phyloP scores from a whole-genome alignment of 2,329 filamentous ascomycete species.

The Fusarium begoniae region DNA sequence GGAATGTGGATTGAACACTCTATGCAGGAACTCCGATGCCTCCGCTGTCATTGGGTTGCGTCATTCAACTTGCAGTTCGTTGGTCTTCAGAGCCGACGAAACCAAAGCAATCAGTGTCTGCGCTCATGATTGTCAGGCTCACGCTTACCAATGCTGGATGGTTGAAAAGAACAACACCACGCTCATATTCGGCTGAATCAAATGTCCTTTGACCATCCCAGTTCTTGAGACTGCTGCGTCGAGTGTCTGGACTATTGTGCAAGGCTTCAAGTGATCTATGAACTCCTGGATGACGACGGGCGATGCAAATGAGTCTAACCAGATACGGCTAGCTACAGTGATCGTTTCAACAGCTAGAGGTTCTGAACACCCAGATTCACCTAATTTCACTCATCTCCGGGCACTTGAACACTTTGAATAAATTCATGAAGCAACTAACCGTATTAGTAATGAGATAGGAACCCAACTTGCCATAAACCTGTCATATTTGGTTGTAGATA shows the following conservation, averaged over 20 bases:
- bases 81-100: background rate
- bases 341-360: background rate
- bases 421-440: rapidly evolving
- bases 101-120: background rate
- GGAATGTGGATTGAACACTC: no score
- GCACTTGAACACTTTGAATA: background rate
- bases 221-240: background rate
- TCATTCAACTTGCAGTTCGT: background rate
- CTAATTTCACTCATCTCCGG: background rate
- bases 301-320: background rate
- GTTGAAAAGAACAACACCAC: background rate
- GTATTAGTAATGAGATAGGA: background rate
- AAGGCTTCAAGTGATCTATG: background rate
- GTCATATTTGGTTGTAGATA: no score
- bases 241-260: no score
- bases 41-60: background rate
- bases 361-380: background rate
- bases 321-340: background rate
- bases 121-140: background rate
- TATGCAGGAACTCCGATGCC: background rate
- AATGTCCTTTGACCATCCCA: background rate
- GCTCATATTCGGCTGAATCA: no score
- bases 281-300: rapidly evolving
- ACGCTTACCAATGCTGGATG: rapidly evolving
- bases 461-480: rapidly evolving